These are phyloP conservation scores for Wallacemonas sp. DNA, from an alignment of 208 protist species.

Conservation along the genomic window DNA sequence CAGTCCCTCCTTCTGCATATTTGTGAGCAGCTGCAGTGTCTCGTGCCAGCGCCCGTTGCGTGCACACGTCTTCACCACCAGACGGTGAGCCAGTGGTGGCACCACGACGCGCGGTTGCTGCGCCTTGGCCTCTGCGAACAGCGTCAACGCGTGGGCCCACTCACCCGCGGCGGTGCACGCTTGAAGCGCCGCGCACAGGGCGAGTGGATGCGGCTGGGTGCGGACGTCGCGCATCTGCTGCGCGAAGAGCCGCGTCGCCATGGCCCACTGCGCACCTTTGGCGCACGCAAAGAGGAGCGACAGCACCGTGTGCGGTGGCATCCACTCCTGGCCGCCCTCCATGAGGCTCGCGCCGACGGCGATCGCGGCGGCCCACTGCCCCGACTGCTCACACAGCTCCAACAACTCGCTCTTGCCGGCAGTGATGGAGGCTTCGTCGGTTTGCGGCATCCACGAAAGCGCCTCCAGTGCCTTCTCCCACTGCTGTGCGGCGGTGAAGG, in stretches of 20 bases:
- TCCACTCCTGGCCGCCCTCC: constrained; percentile 37
- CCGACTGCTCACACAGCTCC: constrained; percentile 78
- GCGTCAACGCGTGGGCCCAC: constrained; percentile 49
- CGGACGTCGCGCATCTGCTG: constrained; percentile 56
- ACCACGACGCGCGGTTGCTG: constrained; percentile 71
- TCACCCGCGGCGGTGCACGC: constrained; percentile 51
- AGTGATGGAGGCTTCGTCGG: constrained; percentile 64
- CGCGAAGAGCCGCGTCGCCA: constrained; percentile 43
- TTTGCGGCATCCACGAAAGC: constrained; percentile 84
- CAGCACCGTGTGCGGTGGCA: constrained; percentile 53
- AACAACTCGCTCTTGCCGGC: constrained; percentile 75
- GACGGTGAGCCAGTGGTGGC: constrained; percentile 71
- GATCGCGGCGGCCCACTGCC: constrained; percentile 80
- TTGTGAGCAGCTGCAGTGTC: constrained; percentile 44
- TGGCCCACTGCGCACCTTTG: constrained; percentile 59
- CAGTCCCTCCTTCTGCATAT: constrained; percentile 66
- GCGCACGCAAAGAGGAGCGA: constrained; percentile 70
- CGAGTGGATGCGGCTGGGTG: constrained; percentile 62
- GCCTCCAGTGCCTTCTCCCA: constrained; percentile 86
- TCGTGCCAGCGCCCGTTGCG: constrained; percentile 45
- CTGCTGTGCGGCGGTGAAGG: constrained; percentile 67
- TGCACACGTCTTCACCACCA: constrained; percentile 69
- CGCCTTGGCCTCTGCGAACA: constrained; percentile 38
- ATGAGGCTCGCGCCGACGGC: constrained; percentile 56
- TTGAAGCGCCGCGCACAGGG: constrained; percentile 70